Conservation (phyloP, 2,329 filamentous ascomycete species). For the Colletotrichum brevisporum region DNA sequence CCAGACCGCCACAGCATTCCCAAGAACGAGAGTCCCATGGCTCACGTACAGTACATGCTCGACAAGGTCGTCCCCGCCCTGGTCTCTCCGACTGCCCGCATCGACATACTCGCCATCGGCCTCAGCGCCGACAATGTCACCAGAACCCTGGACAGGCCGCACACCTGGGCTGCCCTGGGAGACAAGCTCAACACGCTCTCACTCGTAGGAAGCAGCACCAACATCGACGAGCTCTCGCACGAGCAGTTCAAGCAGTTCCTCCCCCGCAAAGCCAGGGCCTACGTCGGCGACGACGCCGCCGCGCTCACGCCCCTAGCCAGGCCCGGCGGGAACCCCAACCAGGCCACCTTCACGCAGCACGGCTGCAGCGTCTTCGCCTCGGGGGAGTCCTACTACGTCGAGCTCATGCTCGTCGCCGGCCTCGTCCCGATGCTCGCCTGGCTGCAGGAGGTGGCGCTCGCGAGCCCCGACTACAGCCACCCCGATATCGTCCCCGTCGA, state of each 20-base stretch:
- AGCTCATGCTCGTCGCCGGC: conserved; percentile 73
- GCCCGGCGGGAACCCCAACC: conserved; percentile 58
- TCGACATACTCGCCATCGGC: conserved; percentile 81
- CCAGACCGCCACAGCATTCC: conserved; percentile 72
- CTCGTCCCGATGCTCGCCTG: conserved; percentile 71
- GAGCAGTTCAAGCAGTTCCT: conserved; percentile 65
- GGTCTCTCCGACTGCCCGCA: conserved; percentile 61
- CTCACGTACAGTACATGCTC: conserved; percentile 79
- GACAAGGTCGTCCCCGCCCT: conserved; percentile 69
- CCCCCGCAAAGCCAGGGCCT: conserved; percentile 71
- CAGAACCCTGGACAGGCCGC: conserved; percentile 69
- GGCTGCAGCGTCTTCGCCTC: conserved; percentile 80
- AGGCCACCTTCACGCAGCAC: conserved; percentile 56
- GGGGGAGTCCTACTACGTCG: conserved; percentile 70
- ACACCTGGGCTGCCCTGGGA: conserved; percentile 64
- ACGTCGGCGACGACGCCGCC: conserved; percentile 67
- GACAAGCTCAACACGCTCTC: conserved; percentile 62
- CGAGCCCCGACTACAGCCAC: conserved; percentile 55
- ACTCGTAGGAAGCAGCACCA: conserved; percentile 63
- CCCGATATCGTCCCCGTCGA: conserved; percentile 51
- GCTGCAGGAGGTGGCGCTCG: conserved; percentile 68
- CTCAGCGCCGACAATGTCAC: conserved; percentile 73
- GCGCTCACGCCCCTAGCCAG: conserved; percentile 65
- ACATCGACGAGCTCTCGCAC: conserved; percentile 56
- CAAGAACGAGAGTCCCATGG: conserved; percentile 67